Evolutionary conservation across 2,329 filamentous ascomycete genomes (phyloP).

Genomic region (Talaromyces sp.): DNA sequence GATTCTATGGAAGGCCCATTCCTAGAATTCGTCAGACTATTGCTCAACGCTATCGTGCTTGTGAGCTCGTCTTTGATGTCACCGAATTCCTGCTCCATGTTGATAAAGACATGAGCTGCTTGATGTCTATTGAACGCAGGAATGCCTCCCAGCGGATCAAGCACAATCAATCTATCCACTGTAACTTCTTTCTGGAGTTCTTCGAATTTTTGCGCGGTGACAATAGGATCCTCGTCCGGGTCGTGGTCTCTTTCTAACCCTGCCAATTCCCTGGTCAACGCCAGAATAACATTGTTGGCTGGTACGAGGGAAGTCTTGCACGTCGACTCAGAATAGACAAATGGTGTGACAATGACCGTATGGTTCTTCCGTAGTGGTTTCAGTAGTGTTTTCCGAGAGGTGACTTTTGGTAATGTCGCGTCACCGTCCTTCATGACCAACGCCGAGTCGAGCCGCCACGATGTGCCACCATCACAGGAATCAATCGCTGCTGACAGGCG

Average conservation of each 20-base stretch:
- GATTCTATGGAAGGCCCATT: conserved; percentile 16
- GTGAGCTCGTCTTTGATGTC: conserved; percentile 60
- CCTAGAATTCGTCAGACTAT: not conserved
- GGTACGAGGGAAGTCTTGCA: conserved; percentile 46
- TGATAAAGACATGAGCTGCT: conserved; percentile 76
- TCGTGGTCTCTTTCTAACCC: conserved; percentile 53
- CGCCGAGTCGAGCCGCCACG: conserved; percentile 61
- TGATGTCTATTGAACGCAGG: conserved; percentile 60
- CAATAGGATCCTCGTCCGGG: conserved; percentile 40
- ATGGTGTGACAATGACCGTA: conserved; percentile 64
- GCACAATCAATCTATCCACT: conserved; percentile 79
- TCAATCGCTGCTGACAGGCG: conserved; percentile 73
- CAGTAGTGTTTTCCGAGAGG: conserved; percentile 53
- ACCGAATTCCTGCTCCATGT: conserved; percentile 83
- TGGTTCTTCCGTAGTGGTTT: conserved; percentile 62
- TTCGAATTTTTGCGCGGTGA: conserved; percentile 34
- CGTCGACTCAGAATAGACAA: conserved; percentile 54
- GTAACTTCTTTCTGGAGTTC: conserved; percentile 51
- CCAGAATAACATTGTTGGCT: conserved; percentile 64
- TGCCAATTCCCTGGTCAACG: conserved; percentile 70
- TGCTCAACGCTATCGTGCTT: conserved; percentile 19
- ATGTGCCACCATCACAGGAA: conserved; percentile 60
- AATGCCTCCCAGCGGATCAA: conserved; percentile 82
- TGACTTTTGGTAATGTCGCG: conserved; percentile 29
- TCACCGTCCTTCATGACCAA: conserved; percentile 35